A percentile compares a stretch with the other conserved stretches of the same genome.
These are phyloP conservation scores for Barnettozyma sucrosica DNA, from an alignment of 805 yeast genomes.

Conservation along the genomic window DNA sequence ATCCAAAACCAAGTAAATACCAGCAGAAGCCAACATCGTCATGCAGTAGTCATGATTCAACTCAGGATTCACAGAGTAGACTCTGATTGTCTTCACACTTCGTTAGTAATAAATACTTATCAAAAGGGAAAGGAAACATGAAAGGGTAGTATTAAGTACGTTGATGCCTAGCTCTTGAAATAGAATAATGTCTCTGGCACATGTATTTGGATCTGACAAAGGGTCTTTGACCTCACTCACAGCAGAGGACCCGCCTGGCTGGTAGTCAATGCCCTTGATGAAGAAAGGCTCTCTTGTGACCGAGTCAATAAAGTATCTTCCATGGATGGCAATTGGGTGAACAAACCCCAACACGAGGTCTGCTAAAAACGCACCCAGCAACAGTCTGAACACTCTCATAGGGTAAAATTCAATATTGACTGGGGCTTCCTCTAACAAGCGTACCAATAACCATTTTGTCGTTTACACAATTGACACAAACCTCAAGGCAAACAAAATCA, in stretches of 20 bases:
- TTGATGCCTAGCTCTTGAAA: conserved; percentile 85
- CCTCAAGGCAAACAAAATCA: not conserved
- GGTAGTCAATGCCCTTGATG: conserved; percentile 87
- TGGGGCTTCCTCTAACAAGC: not conserved
- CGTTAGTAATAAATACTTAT: conserved; percentile 37
- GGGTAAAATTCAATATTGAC: not conserved
- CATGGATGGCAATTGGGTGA: conserved; percentile 65
- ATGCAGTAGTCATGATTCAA: conserved; percentile 84
- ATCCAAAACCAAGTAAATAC: conserved; percentile 85
- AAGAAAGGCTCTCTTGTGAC: conserved; percentile 72
- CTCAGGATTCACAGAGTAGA: conserved; percentile 80
- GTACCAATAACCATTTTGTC: not conserved
- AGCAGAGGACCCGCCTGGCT: conserved; percentile 91
- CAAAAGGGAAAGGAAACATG: conserved; percentile 30
- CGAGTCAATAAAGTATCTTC: conserved; percentile 70
- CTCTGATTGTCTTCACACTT: conserved; percentile 54
- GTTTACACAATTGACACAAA: not conserved
- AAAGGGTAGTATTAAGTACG: conserved; percentile 6
- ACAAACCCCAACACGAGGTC: conserved; percentile 27
- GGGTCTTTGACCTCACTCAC: conserved; percentile 60
- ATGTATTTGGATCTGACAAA: conserved; percentile 58
- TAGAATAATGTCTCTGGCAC: conserved; percentile 76
- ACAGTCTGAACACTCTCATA: not conserved
- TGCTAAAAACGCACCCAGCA: not conserved
- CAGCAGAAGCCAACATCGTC: conserved; percentile 87